Evolutionary conservation across 2,329 filamentous ascomycete species (phyloP), one percentile per base, ranked within the genome.

Genomic region (Epichloe aotearoae): DNA sequence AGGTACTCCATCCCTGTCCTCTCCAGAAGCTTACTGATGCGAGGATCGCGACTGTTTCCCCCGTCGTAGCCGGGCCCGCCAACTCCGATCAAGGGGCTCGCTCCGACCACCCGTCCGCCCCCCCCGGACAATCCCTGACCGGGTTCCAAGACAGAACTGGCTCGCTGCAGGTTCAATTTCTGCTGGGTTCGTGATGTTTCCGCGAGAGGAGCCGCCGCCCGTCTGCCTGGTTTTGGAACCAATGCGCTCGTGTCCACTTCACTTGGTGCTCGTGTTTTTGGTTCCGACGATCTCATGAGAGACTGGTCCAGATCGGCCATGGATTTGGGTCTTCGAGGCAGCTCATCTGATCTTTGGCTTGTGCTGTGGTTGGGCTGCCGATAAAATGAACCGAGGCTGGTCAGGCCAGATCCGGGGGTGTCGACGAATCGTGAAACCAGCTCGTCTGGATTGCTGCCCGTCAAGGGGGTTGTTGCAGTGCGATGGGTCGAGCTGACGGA

Each of bases 161-260:
- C 84, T 38, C 84, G 77, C 61, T 88, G 83, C 1, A 88, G 73
- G 66, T 86, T 83, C 14, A 88, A 71, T 59, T 88, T 88, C 63
- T 88, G 83, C 65, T 88, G 83, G 1, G 83, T 86, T 14, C 84
- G 75, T 50, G 82, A 86, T 56, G 78, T 74, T 53, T 80, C 75
- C 1, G 74, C 73, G 1, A 72, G 64, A 1, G 68, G 68, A 1
- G 67, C 66, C 17, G 59, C 71, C 55, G 57, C 66, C 55, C 68
- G 65, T 58, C 59, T 67, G 58, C 55, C 70, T 59, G 62, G 64
- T 61, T 69, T 70, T 26, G 72, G 74, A 3, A 73, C 69, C 14
- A 79, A 62, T 37, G 70, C 73, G 51, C 73, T 75, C 50, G 71
- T 67, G 11, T 69, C 64, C 4, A 61, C 58, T 3, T 70, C 68